Base-by-base conservation (phyloP, 2,329 filamentous ascomycete species). In the Claviceps paspali region DNA sequence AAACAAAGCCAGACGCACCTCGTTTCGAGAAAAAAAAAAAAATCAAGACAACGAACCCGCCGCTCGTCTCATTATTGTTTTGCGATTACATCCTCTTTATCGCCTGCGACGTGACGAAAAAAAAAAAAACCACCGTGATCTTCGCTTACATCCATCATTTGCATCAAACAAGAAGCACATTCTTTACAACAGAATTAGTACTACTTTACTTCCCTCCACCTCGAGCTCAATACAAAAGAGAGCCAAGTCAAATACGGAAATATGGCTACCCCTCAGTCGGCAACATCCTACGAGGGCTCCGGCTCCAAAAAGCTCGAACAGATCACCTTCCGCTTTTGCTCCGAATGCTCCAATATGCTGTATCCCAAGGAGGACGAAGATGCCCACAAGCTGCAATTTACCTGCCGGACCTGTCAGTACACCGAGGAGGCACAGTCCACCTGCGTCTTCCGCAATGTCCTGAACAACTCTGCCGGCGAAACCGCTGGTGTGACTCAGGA, bases 401-500 rank as follows among this genome's bases (percentile, higher is more conserved):
- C 84, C 45, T 98, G 91, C 68, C 83, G 88, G 50, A 95, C 87
- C 40, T 98, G 91, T 65, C 79, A 86, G 55, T 94, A 85, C 63
- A 83, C 80, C 51, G 86, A 94, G 56, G 76, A 81, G 45, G 87
- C 88, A 23, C 76, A 76, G 43, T 88, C 85, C 17, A 79, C 84
- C 43, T 96, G 91, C 62, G 85, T 96, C 53, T 98, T 91, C 67
- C 84, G 92, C 59, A 93, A 96, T 62, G 76, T 88, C 49, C 77
- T 98, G 51, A 85, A 85, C 62, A 92, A 81, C 55, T 82, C 84
- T 42, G 82, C 88, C 19, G 86, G 87, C 52, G 91, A 95, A 63
- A 96, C 88, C 29, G 88, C 91, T 41, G 91, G 92, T 63, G 88
- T 96, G 52, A 95, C 88, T 43, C 85, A 93, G 62, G 92, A 98